Evolutionary conservation across 345 rosid species (phyloP), one percentile per base, ranked within the genome.

Genomic region (Aegle marmelos): DNA sequence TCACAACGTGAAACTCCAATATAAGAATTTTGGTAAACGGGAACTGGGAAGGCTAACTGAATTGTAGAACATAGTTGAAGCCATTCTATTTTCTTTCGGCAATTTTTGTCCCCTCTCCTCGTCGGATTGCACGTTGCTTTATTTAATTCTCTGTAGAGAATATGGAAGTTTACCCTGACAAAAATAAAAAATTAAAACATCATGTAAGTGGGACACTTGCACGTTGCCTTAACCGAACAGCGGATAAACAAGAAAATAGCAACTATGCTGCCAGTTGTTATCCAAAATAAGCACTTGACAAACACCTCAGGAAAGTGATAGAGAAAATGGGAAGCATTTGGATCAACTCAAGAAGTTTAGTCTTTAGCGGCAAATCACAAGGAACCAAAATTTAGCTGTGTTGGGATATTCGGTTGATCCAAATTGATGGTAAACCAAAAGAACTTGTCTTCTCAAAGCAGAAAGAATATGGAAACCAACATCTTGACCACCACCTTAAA

Each of bases 21-120:
- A 5, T 82, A 74, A 76, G 78, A 73, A 68, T 77, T 77, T 70
- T 75, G 89, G 36, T 82, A 64, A 2, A 78, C 19, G 24, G 87
- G 89, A 76, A 74, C 64, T 4, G 86, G 82, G 62, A 86, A 79
- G 39, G n/a, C n/a, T n/a, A n/a, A 85, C 76, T 6, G 88, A 82
- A 84, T 81, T 87, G 80, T 83, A 87, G 73, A 89, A 82, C 75
- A 86, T 70, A 85, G 94, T 68, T 36, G 93, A 84, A 81, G 93
- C 91, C 97, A 93, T 93, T 68, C 77, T 83, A 10, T 24, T 65
- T 30, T 36, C 22, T 53, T 17, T 53, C 22, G 19, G 31, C 4
- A 17, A 30, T 8, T 25, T 13, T 21, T 21, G 6, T 14, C n/a
- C 36, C 4, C 25, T 19, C 6, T 41, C 50, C 50, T 41, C 50